phyloP scores from a whole-genome alignment of 1,139 yeast species.

The Petasospora rhodanensis region DNA sequence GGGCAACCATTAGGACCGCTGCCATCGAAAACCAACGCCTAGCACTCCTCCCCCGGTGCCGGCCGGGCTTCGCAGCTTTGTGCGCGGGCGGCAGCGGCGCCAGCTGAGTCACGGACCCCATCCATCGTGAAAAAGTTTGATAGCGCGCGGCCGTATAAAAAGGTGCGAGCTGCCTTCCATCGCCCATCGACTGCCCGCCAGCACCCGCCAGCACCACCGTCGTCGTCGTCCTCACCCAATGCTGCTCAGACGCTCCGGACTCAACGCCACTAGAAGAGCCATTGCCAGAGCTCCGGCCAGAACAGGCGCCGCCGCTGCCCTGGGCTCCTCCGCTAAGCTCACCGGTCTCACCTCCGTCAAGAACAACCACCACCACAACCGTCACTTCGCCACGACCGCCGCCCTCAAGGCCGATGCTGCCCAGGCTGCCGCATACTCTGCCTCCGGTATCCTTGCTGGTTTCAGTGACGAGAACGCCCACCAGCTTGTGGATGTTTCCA shows the following conservation, averaged over 20 bases:
- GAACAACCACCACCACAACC: slow-evolving; percentile 4
- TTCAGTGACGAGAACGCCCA: slow-evolving; percentile 36
- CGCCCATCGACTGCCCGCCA: too few species aligned
- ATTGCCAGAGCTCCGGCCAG: slow-evolving; percentile 18
- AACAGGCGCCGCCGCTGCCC: slow-evolving; percentile 15
- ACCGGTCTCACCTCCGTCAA: slow-evolving; percentile 6
- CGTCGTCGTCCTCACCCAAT: too few species aligned
- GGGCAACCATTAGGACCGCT: too few species aligned
- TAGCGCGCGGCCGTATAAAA: too few species aligned
- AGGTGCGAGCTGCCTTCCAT: background rate
- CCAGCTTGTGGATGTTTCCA: slow-evolving; percentile 76
- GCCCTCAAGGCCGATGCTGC: slow-evolving; percentile 17
- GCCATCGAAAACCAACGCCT: too few species aligned
- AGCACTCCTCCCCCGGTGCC: too few species aligned
- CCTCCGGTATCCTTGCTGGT: slow-evolving; percentile 48
- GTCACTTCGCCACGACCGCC: slow-evolving; percentile 20
- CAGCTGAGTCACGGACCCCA: too few species aligned
- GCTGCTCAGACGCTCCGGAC: slow-evolving; percentile 25
- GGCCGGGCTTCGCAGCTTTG: too few species aligned
- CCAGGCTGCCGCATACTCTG: slow-evolving; percentile 43
- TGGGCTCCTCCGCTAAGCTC: slow-evolving; percentile 8
- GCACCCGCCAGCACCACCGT: too few species aligned
- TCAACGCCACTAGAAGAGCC: slow-evolving; percentile 23
- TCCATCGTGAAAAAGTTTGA: too few species aligned
- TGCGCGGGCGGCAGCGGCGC: too few species aligned